A percentile compares a stretch with the other conserved stretches of the same genome.
phyloP scores from a whole-genome alignment of 768 basidiomycete genomes.

The Boletus subcaerulescens region DNA sequence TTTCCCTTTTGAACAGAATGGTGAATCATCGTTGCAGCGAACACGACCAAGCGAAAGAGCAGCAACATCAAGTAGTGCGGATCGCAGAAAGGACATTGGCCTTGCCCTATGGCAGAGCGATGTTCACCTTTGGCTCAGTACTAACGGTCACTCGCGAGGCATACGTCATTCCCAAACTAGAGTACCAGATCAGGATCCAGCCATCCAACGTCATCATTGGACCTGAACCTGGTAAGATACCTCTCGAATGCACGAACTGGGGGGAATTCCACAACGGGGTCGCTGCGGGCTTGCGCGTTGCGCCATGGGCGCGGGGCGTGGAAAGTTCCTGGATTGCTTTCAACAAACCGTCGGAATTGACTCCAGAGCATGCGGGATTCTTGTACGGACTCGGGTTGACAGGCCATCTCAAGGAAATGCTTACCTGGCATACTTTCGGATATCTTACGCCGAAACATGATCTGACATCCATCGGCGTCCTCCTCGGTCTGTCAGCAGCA shows the following conservation, averaged over 20 bases:
- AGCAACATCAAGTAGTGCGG: conserved; percentile 75
- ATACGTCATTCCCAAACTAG: conserved; percentile 75
- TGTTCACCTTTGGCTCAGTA: conserved; percentile 89
- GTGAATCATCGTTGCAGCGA: conserved; percentile 52
- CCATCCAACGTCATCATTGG: conserved; percentile 64
- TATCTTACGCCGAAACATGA: conserved; percentile 97
- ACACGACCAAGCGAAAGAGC: conserved; percentile 81
- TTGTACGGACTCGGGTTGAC: conserved; percentile 88
- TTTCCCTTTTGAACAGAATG: not conserved
- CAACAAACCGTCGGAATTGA: conserved; percentile 88
- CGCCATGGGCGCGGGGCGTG: conserved; percentile 67
- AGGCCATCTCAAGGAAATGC: conserved; percentile 85
- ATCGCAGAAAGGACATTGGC: conserved; percentile 89
- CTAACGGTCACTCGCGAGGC: conserved; percentile 72
- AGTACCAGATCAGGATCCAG: conserved; percentile 70
- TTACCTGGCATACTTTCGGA: conserved; percentile 93
- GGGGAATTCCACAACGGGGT: conserved; percentile 99
- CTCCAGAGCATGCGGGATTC: conserved; percentile 95
- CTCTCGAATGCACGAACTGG: conserved; percentile 75
- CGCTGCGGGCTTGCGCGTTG: conserved; percentile 83
- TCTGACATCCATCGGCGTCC: conserved; percentile 87
- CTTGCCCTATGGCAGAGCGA: conserved; percentile 82
- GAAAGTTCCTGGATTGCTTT: conserved; percentile 96
- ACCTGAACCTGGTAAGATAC: conserved; percentile 72
- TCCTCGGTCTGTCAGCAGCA: conserved; percentile 91